Base-by-base conservation (phyloP, 2,329 filamentous ascomycete genomes). In the Harringtonia lauricola region DNA sequence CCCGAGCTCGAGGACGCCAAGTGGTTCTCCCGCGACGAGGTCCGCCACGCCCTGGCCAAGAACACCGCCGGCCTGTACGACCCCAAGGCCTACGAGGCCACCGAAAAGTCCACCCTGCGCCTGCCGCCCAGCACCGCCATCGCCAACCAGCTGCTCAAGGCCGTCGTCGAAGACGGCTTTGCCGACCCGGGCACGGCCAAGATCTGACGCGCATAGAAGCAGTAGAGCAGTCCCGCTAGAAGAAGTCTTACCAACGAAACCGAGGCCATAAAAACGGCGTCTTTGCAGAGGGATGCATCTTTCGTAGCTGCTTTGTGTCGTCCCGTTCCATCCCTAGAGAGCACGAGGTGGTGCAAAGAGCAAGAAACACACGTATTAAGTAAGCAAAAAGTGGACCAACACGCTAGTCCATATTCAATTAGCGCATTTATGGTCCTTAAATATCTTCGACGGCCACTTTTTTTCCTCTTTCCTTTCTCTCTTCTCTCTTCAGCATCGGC, bases 121-220 rank as follows among this genome's bases (percentile, higher is more conserved):
- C 62, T 98, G 57, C 92, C 92, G 37, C 87, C 88, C 2, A 67
- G 72, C 46, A 94, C 88, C 30, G 90, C 92, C 2, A 96, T 98
- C 71, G 92, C 92, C 15, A 85, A 96, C 61, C 84, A 89, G 59
- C 64, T 96, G 57, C 79, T 98, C 54, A 72, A 70, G 42, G 86
- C 88, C 1, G 87, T 95, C 14, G 75, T 82, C 1, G 77, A 80
- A 41, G 24, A 26, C 24, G 87, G 87, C 0, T 92, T 85, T 59
- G 65, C 69, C 12, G 68, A 66, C 2, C 21, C 26, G 17, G 63
- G 50, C 4, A 31, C 29, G 24, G 54, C 71, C 47, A 81, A 76
- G 60, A 74, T 74, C 10, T 75, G 61, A 52, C 21, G 14, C 33
- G 19, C 5, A 19, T 19, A 17, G 28, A 8, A 9, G 17, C 13